Conservation (phyloP, 129 eudicot genomes). For the Erigeron canadensis region DNA sequence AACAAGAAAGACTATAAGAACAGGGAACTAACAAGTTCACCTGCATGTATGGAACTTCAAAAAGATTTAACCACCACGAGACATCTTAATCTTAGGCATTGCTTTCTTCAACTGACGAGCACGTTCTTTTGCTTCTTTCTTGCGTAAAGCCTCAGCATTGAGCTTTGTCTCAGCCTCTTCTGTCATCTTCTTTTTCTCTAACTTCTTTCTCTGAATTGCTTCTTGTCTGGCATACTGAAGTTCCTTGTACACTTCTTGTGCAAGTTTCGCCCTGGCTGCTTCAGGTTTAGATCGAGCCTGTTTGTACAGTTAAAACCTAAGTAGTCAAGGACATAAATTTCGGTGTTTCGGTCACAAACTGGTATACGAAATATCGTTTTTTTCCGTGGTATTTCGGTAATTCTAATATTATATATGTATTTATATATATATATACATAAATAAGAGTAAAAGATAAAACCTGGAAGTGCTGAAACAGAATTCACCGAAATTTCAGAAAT, state of each 20-base stretch:
- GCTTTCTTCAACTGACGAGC: constrained; percentile 92
- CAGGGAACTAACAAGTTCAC: constrained; percentile 15
- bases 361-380: too few species aligned
- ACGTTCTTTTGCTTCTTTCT: constrained; percentile 88
- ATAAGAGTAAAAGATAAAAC: too few species aligned
- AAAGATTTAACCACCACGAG: constrained; percentile 52
- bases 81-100: constrained; percentile 92
- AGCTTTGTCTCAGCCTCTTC: constrained; percentile 92
- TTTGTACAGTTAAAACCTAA: constrained; percentile 6
- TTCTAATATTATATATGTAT: too few species aligned
- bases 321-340: too few species aligned
- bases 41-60: constrained; percentile 14
- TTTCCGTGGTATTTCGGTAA: too few species aligned
- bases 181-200: constrained; percentile 73
- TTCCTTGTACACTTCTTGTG: constrained; percentile 86
- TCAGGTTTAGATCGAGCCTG: constrained; percentile 94
- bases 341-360: too few species aligned
- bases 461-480: too few species aligned
- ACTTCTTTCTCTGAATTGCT: constrained; percentile 78
- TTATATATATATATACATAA: too few species aligned
- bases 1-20: constrained; percentile 15
- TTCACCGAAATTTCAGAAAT: too few species aligned
- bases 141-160: constrained; percentile 79
- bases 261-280: constrained; percentile 73
- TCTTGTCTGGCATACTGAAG: constrained; percentile 86